Percentiles rank a stretch among this genome's conserved stretches.
Evolutionary conservation across 805 yeast species (phyloP).

Genomic region (Wickerhamiella dianesei): DNA sequence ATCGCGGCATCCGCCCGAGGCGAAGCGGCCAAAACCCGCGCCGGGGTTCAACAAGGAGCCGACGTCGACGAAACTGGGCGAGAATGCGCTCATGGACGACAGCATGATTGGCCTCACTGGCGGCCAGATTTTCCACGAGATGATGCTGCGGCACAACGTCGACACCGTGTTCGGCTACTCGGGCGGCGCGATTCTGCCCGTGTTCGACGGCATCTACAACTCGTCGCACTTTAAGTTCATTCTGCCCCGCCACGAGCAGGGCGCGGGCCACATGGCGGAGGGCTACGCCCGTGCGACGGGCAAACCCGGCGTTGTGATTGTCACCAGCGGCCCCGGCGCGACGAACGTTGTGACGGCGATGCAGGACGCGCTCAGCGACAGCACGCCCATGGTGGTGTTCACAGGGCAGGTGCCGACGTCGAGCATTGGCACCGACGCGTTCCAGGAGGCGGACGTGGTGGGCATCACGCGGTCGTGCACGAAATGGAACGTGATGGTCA

Average conservation of each 20-base stretch:
- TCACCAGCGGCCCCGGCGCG: slow-evolving; percentile 99
- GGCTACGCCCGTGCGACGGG: slow-evolving; percentile 95
- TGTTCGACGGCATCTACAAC: slow-evolving; percentile 91
- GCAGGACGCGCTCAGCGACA: slow-evolving; percentile 96
- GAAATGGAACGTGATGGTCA: slow-evolving; percentile 99
- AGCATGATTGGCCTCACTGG: slow-evolving; percentile 94
- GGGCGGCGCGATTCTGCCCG: slow-evolving; percentile 98
- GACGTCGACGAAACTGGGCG: slow-evolving; percentile 1
- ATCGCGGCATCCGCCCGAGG: not conserved
- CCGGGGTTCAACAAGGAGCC: slow-evolving; percentile 25
- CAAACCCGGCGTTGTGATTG: slow-evolving; percentile 93
- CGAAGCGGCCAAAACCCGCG: slow-evolving; percentile 25
- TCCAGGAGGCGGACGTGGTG: slow-evolving; percentile 97
- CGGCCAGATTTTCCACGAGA: slow-evolving; percentile 95
- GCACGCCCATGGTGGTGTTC: slow-evolving; percentile 92
- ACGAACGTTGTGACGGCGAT: slow-evolving; percentile 97
- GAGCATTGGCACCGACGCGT: slow-evolving; percentile 96
- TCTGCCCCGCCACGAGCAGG: slow-evolving; percentile 94
- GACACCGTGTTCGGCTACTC: slow-evolving; percentile 96
- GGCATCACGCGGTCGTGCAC: slow-evolving; percentile 97
- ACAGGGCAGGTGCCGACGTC: slow-evolving; percentile 94
- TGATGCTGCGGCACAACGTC: slow-evolving; percentile 93
- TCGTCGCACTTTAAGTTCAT: slow-evolving; percentile 80
- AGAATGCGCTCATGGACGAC: slow-evolving; percentile 31
- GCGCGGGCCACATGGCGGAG: slow-evolving; percentile 99